These are phyloP conservation scores for Phytophthora fragariae DNA, from an alignment of 352 stramenopile genomes.

Conservation along the genomic window DNA sequence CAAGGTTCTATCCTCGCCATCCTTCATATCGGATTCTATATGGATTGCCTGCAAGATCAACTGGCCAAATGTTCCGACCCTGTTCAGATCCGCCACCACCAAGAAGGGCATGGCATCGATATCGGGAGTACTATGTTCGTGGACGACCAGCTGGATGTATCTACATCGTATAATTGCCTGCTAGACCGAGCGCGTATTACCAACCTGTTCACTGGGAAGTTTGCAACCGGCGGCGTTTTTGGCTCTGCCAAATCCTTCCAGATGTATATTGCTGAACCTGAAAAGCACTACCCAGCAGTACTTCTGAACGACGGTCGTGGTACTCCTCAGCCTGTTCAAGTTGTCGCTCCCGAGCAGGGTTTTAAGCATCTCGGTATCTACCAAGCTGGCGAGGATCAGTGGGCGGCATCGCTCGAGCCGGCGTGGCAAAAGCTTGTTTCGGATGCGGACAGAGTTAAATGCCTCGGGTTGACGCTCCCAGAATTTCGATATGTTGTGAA, in stretches of 20 bases:
- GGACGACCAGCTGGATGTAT: neutral
- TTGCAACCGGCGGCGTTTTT: neutral
- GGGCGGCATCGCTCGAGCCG: neutral
- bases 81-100: neutral
- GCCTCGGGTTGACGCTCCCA: neutral
- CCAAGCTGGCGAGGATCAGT: neutral
- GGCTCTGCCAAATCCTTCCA: neutral
- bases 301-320: neutral
- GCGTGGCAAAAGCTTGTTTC: neutral
- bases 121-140: neutral
- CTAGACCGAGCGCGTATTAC: neutral
- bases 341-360: neutral
- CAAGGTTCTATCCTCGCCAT: conserved; percentile 1
- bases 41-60: neutral
- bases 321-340: neutral
- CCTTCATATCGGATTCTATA: neutral
- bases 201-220: neutral
- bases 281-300: neutral
- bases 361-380: neutral
- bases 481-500: neutral
- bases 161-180: neutral
- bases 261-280: neutral
- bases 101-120: neutral
- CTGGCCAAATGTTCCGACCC: neutral
- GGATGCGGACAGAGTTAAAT: neutral